Evolutionary conservation across 2,329 filamentous ascomycete species (phyloP).

Genomic region (Aspergillus persii): DNA sequence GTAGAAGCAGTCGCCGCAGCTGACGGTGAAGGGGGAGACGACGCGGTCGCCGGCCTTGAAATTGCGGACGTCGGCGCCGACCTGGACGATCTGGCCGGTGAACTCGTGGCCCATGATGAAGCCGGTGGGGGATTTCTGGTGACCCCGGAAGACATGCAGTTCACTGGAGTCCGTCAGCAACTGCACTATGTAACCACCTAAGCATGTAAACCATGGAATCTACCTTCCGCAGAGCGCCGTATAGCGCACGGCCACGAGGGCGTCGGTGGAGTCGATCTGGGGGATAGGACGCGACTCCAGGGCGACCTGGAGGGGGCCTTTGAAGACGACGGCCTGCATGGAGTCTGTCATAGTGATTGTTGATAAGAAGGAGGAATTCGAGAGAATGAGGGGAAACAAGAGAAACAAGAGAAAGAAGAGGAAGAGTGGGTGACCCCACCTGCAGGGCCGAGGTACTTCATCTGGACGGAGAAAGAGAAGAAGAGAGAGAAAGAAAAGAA

Average conservation of each 20-base stretch:
- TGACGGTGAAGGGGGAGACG: constrained; percentile 77
- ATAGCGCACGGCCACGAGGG: constrained; percentile 76
- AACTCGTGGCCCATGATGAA: constrained; percentile 78
- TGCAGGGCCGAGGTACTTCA: neutral
- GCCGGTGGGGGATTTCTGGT: constrained; percentile 64
- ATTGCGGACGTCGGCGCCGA: constrained; percentile 55
- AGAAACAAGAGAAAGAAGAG: too few relatives aligned
- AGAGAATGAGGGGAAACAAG: neutral
- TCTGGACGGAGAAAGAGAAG: too few relatives aligned
- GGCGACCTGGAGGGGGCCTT: constrained; percentile 69
- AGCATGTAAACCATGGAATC: neutral
- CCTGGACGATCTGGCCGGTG: constrained; percentile 68
- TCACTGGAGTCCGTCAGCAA: constrained; percentile 49
- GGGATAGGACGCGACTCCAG: constrained; percentile 77
- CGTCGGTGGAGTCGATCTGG: constrained; percentile 67
- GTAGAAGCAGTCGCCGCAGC: constrained; percentile 77
- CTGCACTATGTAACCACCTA: neutral
- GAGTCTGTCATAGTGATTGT: neutral
- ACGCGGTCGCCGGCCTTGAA: constrained; percentile 72
- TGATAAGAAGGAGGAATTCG: neutral
- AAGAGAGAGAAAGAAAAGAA: too few relatives aligned
- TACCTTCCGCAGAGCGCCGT: constrained; percentile 85
- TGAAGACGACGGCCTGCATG: constrained; percentile 88
- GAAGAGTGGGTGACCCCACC: neutral
- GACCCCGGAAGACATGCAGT: constrained; percentile 80